Evolutionary conservation across 1,284 basidiomycete species (phyloP), one percentile per base, ranked within the genome.

Genomic region (Naganishia sp.): DNA sequence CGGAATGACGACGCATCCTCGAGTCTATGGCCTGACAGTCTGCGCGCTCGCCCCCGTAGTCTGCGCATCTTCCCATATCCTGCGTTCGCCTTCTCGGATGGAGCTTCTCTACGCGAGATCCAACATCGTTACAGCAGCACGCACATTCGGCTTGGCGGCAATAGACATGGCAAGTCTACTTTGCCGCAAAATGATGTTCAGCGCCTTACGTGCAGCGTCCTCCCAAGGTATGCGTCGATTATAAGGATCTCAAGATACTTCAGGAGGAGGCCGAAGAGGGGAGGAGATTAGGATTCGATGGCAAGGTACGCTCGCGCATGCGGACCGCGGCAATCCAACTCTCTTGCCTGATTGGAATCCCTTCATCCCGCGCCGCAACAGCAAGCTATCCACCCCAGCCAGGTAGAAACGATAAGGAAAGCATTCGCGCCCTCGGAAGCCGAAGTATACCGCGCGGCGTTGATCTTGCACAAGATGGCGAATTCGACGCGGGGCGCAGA

Each of bases 331-430:
- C 9, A 47, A 47, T 18, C 45, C 10, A 2, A 39, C 35, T 6
- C 35, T 13, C 35, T 47, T 47, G 45, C 35, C 45, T 56, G 64
- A 67, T 53, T 55, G 6, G 3, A 13, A 21, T n/a, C 47, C 21
- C 55, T 32, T 39, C 49, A 46, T 13, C 32, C 45, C 17, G 32
- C 53, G 21, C 43, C 45, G 6, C 42, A 28, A 43, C 71, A 93
- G 89, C 94, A 96, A 90, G 92, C 90, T 1, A 95, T 98, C 60
- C 94, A 98, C 79, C 94, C 94, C 0, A 82, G 82, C 15, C 94
- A 98, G 78, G 86, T 96, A 3, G 85, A 85, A 25, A 82, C 84
- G 6, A 92, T 95, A 46, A 90, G 94, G 71, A 79, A 83, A 4
- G 88, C 87, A 0, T 97, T 90, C 76, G 85, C 90, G 0, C 94